These are phyloP conservation scores for Lasiodiplodia hormozganensis DNA, from an alignment of 2,329 filamentous ascomycete species.

Conservation along the genomic window DNA sequence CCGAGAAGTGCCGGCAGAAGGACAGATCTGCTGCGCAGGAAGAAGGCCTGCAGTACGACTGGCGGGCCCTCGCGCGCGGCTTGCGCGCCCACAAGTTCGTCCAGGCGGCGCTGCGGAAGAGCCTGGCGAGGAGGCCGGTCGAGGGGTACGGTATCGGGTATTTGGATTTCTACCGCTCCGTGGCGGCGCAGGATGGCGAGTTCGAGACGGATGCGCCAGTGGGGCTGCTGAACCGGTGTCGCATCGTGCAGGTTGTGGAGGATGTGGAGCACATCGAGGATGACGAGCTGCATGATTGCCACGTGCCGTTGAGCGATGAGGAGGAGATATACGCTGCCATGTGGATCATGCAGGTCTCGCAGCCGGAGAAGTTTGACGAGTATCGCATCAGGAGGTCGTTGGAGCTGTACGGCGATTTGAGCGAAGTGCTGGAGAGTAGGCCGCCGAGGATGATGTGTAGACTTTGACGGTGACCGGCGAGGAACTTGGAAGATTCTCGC, in stretches of 20 bases:
- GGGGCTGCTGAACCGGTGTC: slow-evolving; percentile 16
- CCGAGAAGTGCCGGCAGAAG: not conserved
- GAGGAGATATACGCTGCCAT: slow-evolving; percentile 18
- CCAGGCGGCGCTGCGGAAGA: slow-evolving; percentile 7
- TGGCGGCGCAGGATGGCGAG: not conserved
- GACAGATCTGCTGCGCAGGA: not conserved
- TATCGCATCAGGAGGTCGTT: slow-evolving; percentile 10
- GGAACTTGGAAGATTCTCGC: slow-evolving; percentile 9
- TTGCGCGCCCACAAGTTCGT: slow-evolving; percentile 10
- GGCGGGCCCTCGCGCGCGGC: not conserved
- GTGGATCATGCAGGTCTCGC: slow-evolving; percentile 17
- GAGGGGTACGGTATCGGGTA: slow-evolving; percentile 20
- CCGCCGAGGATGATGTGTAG: slow-evolving; percentile 17
- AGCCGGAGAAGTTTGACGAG: slow-evolving; percentile 21
- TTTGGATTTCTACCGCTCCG: slow-evolving; percentile 15
- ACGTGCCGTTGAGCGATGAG: slow-evolving; percentile 18
- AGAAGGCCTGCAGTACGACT: slow-evolving; percentile 5
- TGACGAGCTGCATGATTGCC: slow-evolving; percentile 22
- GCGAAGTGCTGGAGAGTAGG: slow-evolving; percentile 3
- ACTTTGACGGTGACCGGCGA: not conserved
- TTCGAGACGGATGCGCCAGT: not conserved
- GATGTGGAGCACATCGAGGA: slow-evolving; percentile 15
- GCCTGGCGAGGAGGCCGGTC: not conserved
- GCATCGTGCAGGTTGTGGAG: slow-evolving; percentile 12
- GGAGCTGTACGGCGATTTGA: slow-evolving; percentile 23